Evolutionary conservation across 768 basidiomycete genomes (phyloP), one percentile per base, ranked within the genome.

Genomic region (Boletellus ananas): DNA sequence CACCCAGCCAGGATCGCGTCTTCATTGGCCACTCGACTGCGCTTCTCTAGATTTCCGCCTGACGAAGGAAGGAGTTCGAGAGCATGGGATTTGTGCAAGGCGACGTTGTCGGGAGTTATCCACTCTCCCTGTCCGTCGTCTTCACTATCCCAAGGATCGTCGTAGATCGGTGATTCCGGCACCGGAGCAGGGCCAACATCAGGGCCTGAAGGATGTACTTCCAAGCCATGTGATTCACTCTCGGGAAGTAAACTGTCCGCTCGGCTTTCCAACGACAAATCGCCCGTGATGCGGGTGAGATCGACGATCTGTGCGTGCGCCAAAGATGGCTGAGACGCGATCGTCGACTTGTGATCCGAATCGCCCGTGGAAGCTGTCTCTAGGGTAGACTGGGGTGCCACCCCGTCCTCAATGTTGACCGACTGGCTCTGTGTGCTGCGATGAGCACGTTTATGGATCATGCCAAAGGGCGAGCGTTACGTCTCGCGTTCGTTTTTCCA

Each of bases 71-170:
- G 76, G 34, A 96, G 77, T 20, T 93, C 81, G 34, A 95, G 79
- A 25, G 90, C 91, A 13, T 83, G 81, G 10, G 93, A 92, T 70
- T 95, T 94, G 73, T 97, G 88, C 25, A 87, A 61, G 9, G 74
- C 79, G 52, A 93, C 85, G 62, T 96, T 99, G 45, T 78, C 72
- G 0, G 91, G 94, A 13, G 94, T 99, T 66, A 99, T 96, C 96
- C 96, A 99, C 64, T 94, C 94, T 8, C 92, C 93, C 65, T 87
- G 88, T 13, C 85, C 88, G 55, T 91, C 90, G 52, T 91, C 90
- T 17, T 79, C 77, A 52, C 79, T 77, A 49, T 85, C 83, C 0
- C 83, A 85, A 1, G 86, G 87, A 64, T 90, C 88, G 18, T 88
- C 88, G 57, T 80, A 90, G 11, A 89, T 56, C 1, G 77, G 75